Evolutionary conservation across 2,329 filamentous ascomycete genomes (phyloP).

Genomic region (Colletotrichum cordylinicola): DNA sequence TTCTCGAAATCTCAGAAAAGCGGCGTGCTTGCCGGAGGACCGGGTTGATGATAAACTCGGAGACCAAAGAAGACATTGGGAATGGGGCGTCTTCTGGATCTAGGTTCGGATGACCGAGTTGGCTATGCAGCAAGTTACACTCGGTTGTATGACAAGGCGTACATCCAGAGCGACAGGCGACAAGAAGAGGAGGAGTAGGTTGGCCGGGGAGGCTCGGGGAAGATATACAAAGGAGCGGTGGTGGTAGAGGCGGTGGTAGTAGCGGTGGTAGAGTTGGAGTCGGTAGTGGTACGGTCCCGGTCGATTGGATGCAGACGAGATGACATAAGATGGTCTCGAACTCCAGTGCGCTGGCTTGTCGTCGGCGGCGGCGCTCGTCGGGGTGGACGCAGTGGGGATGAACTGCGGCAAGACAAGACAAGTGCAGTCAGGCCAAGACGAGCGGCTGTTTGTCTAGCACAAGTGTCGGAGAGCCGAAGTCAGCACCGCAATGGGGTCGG

Average conservation of each 20-base stretch:
- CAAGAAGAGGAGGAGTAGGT: neutral
- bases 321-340: conserved; percentile 22
- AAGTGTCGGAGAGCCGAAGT: conserved; percentile 9
- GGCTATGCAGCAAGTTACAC: conserved; percentile 2
- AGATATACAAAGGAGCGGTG: conserved; percentile 9
- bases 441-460: neutral
- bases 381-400: neutral
- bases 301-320: conserved; percentile 22
- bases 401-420: neutral
- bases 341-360: neutral
- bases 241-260: neutral
- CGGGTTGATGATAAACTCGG: conserved; percentile 70
- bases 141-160: neutral
- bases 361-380: conserved; percentile 15
- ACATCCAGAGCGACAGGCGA: conserved; percentile 6
- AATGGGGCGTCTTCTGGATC: neutral
- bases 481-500: conserved; percentile 13
- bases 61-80: conserved; percentile 67
- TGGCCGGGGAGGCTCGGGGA: neutral
- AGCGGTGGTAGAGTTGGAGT: neutral
- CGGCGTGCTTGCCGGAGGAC: conserved; percentile 70
- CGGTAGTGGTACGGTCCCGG: conserved; percentile 15
- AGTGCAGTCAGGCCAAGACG: neutral
- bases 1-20: conserved; percentile 59
- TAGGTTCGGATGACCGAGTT: neutral